Base-by-base conservation (phyloP, 2,329 filamentous ascomycete genomes). In the Elsinoe australis region DNA sequence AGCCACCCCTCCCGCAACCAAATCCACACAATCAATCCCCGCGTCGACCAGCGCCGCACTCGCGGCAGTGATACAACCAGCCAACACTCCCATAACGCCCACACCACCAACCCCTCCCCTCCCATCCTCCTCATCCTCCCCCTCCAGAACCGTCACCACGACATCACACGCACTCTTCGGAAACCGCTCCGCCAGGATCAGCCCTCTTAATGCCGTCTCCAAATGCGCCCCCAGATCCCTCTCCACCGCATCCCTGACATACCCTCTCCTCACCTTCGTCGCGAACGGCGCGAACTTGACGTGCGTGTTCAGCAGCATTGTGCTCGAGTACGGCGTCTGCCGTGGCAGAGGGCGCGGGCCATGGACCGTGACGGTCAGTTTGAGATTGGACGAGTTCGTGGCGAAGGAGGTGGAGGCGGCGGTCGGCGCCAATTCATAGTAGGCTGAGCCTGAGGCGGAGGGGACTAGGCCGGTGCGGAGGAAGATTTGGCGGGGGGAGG, bases 121-220 rank as follows among this genome's bases (percentile, higher is more conserved):
- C 8, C 56, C 55, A 15, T 68, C 67, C 28, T 72, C 71, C 58
- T 90, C 84, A 62, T 95, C 87, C 61, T 96, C 92, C 2, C 87
- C 90, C 68, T 98, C 92, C 14, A 98, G 73, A 41, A 98, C 81
- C 0, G 88, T 95, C 41, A 98, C 80, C 14, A 95, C 83, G 32
- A 98, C 82, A 63, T 98, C 92, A n/a, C 95, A 82, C 35, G 87
- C 89, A 64, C 87, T 95, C 72, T 98, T 98, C n/a, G 92, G 92
- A 87, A 90, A 98, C 50, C 90, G 76, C 63, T 95, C 89, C 10
- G 87, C 88, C 60, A 96, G 90, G 44, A 96, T 81, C 5, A 87
- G 85, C 1, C 90, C 90, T 26, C 88, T 79, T 44, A 98, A 73
- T 19, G 92, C 89, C 12, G 87, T 90, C 66, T 96, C 89, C 2